A percentile compares a stretch with the other conserved stretches of the same genome.
Conservation (phyloP, 2,329 filamentous ascomycete species). For the Aspergillus fumigatus region DNA sequence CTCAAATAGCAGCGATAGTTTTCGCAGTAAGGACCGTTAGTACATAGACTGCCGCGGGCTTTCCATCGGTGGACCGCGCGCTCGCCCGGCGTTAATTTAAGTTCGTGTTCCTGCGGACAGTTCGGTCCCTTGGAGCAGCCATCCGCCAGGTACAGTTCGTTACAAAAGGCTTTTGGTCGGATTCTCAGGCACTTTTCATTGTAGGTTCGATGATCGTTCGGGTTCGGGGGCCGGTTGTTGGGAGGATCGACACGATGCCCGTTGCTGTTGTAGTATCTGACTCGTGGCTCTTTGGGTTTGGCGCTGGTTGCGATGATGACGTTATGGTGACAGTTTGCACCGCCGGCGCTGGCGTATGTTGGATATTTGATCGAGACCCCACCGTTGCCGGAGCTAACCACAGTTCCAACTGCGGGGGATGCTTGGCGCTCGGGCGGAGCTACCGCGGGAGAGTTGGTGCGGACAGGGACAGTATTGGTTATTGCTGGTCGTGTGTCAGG, state of each 20-base stretch:
- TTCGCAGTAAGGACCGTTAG: conserved; percentile 3
- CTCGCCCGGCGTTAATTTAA: conserved; percentile 4
- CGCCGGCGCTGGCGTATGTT: background rate
- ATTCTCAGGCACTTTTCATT: background rate
- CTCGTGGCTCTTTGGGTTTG: background rate
- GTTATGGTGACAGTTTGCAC: background rate
- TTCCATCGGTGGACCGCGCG: conserved; percentile 7
- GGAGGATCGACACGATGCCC: conserved; percentile 3
- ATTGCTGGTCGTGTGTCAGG: background rate
- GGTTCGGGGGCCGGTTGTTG: conserved; percentile 1
- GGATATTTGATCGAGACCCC: background rate
- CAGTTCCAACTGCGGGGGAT: background rate
- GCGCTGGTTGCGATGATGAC: background rate
- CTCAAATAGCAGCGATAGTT: conserved; percentile 10
- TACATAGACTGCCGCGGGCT: conserved; percentile 5
- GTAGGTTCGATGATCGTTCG: background rate
- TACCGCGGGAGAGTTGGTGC: background rate
- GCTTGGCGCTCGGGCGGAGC: background rate
- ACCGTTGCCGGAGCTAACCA: background rate
- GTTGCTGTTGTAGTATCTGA: conserved; percentile 2
- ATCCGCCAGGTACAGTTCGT: conserved; percentile 4
- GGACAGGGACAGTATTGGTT: background rate
- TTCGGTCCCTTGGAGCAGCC: background rate
- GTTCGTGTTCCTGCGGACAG: conserved; percentile 7
- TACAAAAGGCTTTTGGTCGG: conserved; percentile 8